Evolutionary conservation across 2,329 filamentous ascomycete genomes (phyloP).

Genomic region (Lecanicillium sp.): DNA sequence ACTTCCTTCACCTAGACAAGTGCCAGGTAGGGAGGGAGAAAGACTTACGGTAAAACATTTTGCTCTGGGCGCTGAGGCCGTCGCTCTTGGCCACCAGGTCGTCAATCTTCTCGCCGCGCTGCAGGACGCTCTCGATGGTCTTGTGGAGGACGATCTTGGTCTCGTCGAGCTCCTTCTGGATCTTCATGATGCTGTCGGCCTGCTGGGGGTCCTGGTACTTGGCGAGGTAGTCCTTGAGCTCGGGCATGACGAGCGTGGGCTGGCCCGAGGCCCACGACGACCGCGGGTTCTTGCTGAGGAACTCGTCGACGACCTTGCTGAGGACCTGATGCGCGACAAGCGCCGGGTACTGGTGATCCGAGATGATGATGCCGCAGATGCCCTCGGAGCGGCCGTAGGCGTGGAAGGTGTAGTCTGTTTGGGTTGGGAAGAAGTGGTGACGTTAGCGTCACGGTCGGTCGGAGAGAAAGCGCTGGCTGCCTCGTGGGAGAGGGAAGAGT

Average conservation of each 20-base stretch:
- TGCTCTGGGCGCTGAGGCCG: constrained; percentile 82
- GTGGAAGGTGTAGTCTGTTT: constrained; percentile 69
- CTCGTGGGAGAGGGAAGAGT: neutral
- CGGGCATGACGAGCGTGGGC: constrained; percentile 56
- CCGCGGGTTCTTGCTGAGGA: constrained; percentile 68
- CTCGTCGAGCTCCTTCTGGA: constrained; percentile 94
- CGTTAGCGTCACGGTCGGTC: constrained; percentile 4
- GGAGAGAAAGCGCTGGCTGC: neutral
- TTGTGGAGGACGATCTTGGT: constrained; percentile 97
- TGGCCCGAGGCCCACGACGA: constrained; percentile 56
- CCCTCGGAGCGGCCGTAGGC: constrained; percentile 70
- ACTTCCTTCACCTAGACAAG: too few relatives aligned
- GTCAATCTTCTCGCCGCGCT: constrained; percentile 95
- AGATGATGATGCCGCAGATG: constrained; percentile 70
- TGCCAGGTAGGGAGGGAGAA: too few relatives aligned
- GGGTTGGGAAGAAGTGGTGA: neutral
- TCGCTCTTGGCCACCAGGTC: constrained; percentile 90
- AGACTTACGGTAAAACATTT: constrained; percentile 89
- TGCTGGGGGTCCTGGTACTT: constrained; percentile 81
- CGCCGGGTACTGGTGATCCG: constrained; percentile 66
- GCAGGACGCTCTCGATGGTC: constrained; percentile 81
- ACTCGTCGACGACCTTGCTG: constrained; percentile 82
- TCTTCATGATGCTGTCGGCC: constrained; percentile 90
- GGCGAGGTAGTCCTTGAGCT: constrained; percentile 68
- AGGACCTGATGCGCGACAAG: constrained; percentile 82